Conservation (phyloP, 139 green algal genomes). For the Chlamydomonas eustigma region DNA sequence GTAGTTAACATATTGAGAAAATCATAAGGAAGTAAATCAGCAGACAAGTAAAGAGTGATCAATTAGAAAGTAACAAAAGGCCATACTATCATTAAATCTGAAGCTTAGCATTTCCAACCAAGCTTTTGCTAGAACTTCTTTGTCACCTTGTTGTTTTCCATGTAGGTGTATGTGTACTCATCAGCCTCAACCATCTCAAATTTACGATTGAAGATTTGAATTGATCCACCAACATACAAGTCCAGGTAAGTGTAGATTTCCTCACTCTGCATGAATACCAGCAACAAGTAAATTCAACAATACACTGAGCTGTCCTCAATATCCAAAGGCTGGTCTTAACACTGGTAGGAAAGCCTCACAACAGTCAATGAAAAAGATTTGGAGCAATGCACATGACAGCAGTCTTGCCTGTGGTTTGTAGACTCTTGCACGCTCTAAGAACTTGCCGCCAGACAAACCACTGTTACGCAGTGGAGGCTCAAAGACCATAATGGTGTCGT, state of each 20-base stretch:
- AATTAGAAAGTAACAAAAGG: too few relatives aligned
- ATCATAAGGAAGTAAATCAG: background rate
- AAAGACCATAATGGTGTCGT: constrained; percentile 85
- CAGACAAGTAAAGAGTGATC: constrained; percentile 13
- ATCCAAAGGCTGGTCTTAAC: too few relatives aligned
- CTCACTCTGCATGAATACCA: constrained; percentile 25
- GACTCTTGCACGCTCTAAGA: constrained; percentile 73
- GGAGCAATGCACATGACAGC: too few relatives aligned
- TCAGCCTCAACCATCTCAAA: constrained; percentile 85
- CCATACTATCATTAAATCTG: too few relatives aligned
- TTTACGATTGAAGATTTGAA: constrained; percentile 68
- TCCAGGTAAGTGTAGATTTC: constrained; percentile 74
- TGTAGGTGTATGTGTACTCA: constrained; percentile 81
- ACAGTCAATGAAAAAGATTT: too few relatives aligned
- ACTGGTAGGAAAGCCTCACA: too few relatives aligned
- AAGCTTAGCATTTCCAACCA: too few relatives aligned
- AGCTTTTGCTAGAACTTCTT: too few relatives aligned
- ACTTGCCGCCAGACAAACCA: constrained; percentile 86
- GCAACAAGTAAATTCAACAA: too few relatives aligned
- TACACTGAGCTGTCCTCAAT: too few relatives aligned
- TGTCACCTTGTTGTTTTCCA: constrained; percentile 86
- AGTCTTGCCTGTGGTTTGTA: constrained; percentile 42
- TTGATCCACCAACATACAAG: constrained; percentile 66
- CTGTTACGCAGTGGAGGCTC: constrained; percentile 82
- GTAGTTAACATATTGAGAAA: background rate